Conservation (phyloP, 1,139 yeast genomes). For the Diutina catenulata region DNA sequence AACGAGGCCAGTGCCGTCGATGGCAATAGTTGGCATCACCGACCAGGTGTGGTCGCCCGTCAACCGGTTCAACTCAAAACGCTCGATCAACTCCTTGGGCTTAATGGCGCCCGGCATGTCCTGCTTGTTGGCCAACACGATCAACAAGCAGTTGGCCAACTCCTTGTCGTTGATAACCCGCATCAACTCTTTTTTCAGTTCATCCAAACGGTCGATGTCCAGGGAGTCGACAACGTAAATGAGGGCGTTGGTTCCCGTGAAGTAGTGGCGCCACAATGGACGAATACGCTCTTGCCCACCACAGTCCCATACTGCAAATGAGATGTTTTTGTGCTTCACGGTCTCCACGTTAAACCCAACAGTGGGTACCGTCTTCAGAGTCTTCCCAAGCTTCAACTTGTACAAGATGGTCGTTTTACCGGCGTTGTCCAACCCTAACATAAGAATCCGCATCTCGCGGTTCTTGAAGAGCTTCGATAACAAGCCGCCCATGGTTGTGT, state of each 20-base stretch:
- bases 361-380: conserved; percentile 80
- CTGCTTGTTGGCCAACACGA: conserved; percentile 87
- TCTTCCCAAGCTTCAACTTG: conserved; percentile 62
- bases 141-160: conserved; percentile 63
- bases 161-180: conserved; percentile 73
- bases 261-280: conserved; percentile 91
- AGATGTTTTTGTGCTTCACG: conserved; percentile 74
- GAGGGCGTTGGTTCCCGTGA: conserved; percentile 88
- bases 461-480: conserved; percentile 27
- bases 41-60: conserved; percentile 58
- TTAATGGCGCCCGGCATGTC: conserved; percentile 55
- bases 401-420: conserved; percentile 78
- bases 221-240: conserved; percentile 84
- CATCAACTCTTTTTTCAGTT: conserved; percentile 66
- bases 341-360: conserved; percentile 95
- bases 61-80: conserved; percentile 41
- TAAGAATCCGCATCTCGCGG: conserved; percentile 56
- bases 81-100: conserved; percentile 55
- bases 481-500: conserved; percentile 1
- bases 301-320: conserved; percentile 94
- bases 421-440: conserved; percentile 89
- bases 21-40: conserved; percentile 65
- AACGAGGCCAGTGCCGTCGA: conserved; percentile 63
- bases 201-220: conserved; percentile 60
- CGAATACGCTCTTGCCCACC: conserved; percentile 91